Base-by-base conservation (phyloP, 208 protist genomes). In the Angomonas ambiguus region DNA sequence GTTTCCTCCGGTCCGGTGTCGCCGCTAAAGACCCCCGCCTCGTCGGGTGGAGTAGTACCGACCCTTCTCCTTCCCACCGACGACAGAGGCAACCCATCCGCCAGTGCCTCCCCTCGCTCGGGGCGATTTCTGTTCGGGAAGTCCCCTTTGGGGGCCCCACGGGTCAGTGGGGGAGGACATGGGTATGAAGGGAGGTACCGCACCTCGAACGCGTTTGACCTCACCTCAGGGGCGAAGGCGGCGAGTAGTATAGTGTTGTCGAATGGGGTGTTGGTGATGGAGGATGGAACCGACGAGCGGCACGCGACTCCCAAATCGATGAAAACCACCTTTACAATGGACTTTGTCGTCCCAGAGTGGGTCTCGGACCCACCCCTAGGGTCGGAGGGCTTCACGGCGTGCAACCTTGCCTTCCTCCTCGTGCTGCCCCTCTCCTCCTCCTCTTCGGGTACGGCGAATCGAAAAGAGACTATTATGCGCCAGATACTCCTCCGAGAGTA, bases 331-430 rank as follows among this genome's bases (percentile, higher is more conserved):
- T 45, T 45, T 45, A 16, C 8, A 16, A 45, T 45, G 38, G 41
- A 42, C 41, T 45, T 45, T 16, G 16, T 16, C 38, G 38, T 45
- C 11, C 38, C 38, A 16, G 38, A 45, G 16, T 45, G 38, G 38
- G 38, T n/a, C 11, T 45, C 11, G 11, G 38, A 45, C 38, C 38
- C 38, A 16, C 16, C 38, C 11, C 16, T 45, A 45, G 38, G 38
- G 11, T 16, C 38, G 38, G 38, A 45, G 11, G 38, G 38, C 11
- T 45, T 45, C 38, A n/a, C 38, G 11, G 8, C 38, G 10, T 49
- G 62, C 38, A 51, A 22, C 32, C 30, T 67, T 41, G 62, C 62
- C 27, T 81, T 68, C 71, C 67, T 77, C 25, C 27, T 81, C 22
- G 30, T 81, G 4, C 34, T 77, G 45, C 45, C 67, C 28, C 31